Conservation (phyloP, 2,329 filamentous ascomycete species). For the Chaetomium globosum region DNA sequence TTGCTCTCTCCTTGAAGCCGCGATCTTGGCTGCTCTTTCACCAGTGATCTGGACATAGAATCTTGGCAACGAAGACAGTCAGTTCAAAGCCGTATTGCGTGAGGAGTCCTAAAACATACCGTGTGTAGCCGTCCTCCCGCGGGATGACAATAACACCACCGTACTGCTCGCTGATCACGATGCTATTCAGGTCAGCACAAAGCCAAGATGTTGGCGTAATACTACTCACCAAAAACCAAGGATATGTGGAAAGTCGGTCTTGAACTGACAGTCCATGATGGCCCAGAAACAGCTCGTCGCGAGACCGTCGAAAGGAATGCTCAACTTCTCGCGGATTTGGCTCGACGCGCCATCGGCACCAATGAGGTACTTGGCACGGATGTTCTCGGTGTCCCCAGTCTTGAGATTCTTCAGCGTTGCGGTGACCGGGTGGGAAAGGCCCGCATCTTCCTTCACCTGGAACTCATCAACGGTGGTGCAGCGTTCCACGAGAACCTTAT, state of each 20-base stretch:
- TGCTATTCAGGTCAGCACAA: not conserved
- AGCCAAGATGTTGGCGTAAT: not conserved
- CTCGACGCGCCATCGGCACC: not conserved
- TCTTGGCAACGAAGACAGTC: not conserved
- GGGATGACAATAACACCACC: slow-evolving; percentile 1
- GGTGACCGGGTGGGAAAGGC: not conserved
- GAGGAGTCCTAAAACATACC: not conserved
- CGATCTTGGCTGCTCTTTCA: not conserved
- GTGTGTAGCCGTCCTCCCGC: not conserved
- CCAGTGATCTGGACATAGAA: not conserved
- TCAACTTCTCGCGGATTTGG: not conserved
- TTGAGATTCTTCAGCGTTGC: not conserved
- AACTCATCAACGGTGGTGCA: not conserved
- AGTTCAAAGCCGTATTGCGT: not conserved
- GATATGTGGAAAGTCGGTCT: slow-evolving; percentile 1
- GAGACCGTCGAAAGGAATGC: slow-evolving; percentile 6
- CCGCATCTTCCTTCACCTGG: not conserved
- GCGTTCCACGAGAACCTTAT: slow-evolving; percentile 3
- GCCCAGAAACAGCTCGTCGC: not conserved
- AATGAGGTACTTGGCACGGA: slow-evolving; percentile 8
- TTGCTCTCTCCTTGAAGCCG: no score
- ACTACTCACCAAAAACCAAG: slow-evolving; percentile 1
- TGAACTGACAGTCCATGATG: slow-evolving; percentile 8
- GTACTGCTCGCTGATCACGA: not conserved
- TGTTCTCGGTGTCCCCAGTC: not conserved